Evolutionary conservation across 768 basidiomycete species (phyloP), one percentile per base, ranked within the genome.

Genomic region (Pluteus cervinus): DNA sequence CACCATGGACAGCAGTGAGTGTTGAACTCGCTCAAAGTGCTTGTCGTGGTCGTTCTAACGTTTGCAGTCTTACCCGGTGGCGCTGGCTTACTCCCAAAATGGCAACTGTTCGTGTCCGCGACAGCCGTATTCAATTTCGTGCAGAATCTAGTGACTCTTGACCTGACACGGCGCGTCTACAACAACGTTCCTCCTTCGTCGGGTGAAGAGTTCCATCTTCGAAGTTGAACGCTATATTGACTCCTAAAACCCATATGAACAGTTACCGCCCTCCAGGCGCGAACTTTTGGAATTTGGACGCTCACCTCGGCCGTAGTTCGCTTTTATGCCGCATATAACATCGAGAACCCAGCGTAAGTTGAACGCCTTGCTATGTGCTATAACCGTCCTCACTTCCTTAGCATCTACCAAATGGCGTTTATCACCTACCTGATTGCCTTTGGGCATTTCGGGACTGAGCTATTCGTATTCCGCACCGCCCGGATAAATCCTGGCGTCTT

Each of bases 211-310:
- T 39, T 41, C 36, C 16, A 14, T 36, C 10, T 22, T 45, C 24
- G 14, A 7, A 15, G 22, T 39, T 28, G 5, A 18, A 24, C 24
- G 8, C 21, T 31, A 3, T 23, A 22, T 14, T 21, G 21, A 16
- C 3, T 37, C 12, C 25, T 40, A 17, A 46, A 37, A 18, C 15
- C 11, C 21, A 22, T 33, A 23, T 26, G 15, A 37, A 16, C 60
- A 94, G 94, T 99, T 8, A 92, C 89, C 5, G 60, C 71, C 12
- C 71, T 98, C 14, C 88, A 93, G 47, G 85, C 88, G 24, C 75
- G 94, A 31, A 87, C 91, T 4, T 96, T 96, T 55, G 93, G 76
- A 1, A 71, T 78, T 1, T 99, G 94, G 94, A 97, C 93, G 0
- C 57, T 94, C 35, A 81, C 85, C 4, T 78, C 89, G 6, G 88